Evolutionary conservation across 2,329 filamentous ascomycete species (phyloP).

Genomic region (Aspergillus tamarii): DNA sequence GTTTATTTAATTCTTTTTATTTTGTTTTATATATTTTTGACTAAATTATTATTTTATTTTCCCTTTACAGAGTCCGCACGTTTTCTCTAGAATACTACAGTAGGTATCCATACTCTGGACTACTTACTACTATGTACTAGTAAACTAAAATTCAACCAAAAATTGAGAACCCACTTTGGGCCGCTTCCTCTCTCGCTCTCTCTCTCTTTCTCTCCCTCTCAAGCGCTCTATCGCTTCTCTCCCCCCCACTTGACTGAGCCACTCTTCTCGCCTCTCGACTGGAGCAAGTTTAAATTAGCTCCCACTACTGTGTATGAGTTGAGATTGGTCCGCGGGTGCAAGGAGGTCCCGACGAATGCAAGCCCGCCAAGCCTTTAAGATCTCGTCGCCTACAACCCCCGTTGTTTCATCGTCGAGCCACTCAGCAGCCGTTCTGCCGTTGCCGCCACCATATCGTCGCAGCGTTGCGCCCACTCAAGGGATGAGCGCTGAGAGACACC

Average conservation of each 20-base stretch:
- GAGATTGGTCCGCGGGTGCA: not conserved
- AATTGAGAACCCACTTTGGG: not conserved
- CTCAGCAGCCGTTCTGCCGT: not conserved
- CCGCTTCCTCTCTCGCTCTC: not conserved
- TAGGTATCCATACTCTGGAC: too few species aligned
- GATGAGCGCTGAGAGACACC: not conserved
- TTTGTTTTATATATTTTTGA: too few species aligned
- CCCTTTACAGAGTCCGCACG: too few species aligned
- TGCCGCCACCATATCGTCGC: conserved; percentile 3
- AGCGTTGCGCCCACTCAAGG: not conserved
- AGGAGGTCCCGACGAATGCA: not conserved
- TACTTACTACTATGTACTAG: too few species aligned
- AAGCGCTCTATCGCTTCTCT: conserved; percentile 11
- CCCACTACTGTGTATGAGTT: not conserved
- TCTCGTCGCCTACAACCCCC: conserved; percentile 2
- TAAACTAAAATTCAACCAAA: too few species aligned
- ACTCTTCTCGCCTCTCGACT: conserved; percentile 4
- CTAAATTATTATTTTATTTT: too few species aligned
- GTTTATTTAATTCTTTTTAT: too few species aligned
- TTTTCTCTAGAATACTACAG: too few species aligned
- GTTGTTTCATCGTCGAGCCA: conserved; percentile 6
- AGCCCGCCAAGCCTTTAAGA: not conserved
- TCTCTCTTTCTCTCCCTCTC: conserved; percentile 9
- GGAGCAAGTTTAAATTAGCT: conserved; percentile 3
- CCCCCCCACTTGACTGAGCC: not conserved